Conservation (phyloP, 2,329 filamentous ascomycete species). For the Beauveria sp. region DNA sequence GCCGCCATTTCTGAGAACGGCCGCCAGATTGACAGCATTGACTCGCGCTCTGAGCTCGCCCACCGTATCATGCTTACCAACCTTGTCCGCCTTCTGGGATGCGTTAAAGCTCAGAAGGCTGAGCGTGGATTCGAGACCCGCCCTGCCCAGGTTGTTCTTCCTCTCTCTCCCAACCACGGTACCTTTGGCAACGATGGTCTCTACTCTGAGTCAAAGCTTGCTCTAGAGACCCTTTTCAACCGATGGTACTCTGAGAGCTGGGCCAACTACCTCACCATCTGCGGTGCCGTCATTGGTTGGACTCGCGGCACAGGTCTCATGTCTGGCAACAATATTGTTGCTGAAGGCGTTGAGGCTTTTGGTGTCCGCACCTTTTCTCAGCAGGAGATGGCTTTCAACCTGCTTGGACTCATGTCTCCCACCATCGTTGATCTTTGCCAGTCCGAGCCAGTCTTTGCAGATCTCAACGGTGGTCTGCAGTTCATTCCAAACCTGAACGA, state of each 20-base stretch:
- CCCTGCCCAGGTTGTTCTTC: conserved; percentile 91
- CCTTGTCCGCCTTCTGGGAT: conserved; percentile 81
- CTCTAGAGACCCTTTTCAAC: conserved; percentile 95
- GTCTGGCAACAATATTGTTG: conserved; percentile 95
- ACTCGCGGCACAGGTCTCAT: conserved; percentile 97
- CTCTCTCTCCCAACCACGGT: conserved; percentile 94
- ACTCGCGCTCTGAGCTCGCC: conserved; percentile 95
- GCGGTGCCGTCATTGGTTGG: conserved; percentile 97
- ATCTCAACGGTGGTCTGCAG: conserved; percentile 94
- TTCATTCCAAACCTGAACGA: conserved; percentile 95
- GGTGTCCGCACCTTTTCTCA: conserved; percentile 98
- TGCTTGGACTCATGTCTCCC: conserved; percentile 92
- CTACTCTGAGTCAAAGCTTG: conserved; percentile 97
- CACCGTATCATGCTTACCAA: conserved; percentile 99
- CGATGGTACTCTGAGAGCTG: conserved; percentile 97
- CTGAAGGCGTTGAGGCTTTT: conserved; percentile 91
- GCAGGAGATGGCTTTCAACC: conserved; percentile 99
- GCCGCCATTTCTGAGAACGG: conserved; percentile 97
- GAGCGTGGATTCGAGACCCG: conserved; percentile 86
- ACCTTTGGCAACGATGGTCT: conserved; percentile 97
- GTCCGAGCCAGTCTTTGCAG: conserved; percentile 88
- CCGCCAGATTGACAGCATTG: conserved; percentile 91
- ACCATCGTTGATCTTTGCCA: conserved; percentile 93
- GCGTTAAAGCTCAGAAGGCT: conserved; percentile 84
- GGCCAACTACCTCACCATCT: conserved; percentile 96